phyloP scores from a whole-genome alignment of 1,284 basidiomycete genomes.

The Fistulina hepatica region DNA sequence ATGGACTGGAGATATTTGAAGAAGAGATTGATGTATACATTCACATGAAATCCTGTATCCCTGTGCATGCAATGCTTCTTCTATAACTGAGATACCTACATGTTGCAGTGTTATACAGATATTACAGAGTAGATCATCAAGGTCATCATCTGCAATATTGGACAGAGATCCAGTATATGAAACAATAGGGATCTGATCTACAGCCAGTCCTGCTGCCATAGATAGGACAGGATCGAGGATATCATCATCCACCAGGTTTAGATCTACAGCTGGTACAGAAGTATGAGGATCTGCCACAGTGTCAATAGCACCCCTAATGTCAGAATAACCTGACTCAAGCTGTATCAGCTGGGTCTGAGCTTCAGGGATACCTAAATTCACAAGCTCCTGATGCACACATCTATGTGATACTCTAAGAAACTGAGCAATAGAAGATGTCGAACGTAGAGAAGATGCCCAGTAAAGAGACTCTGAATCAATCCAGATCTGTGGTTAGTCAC shows the following conservation, averaged over 20 bases:
- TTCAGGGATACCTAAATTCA: slow-evolving; percentile 15
- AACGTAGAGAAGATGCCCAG: slow-evolving; percentile 15
- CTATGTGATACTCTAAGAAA: slow-evolving; percentile 15
- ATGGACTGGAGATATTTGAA: slow-evolving; percentile 12
- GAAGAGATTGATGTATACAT: slow-evolving; percentile 13
- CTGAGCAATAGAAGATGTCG: slow-evolving; percentile 12
- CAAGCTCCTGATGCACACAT: slow-evolving; percentile 12
- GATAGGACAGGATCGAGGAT: slow-evolving; percentile 6
- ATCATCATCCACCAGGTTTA: slow-evolving; percentile 3
- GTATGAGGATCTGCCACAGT: too few species aligned
- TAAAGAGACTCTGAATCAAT: slow-evolving; percentile 18
- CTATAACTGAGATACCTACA: slow-evolving; percentile 15
- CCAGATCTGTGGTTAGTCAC: slow-evolving; percentile 15
- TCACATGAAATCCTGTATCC: slow-evolving; percentile 13
- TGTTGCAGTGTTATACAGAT: slow-evolving; percentile 12
- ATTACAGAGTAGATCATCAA: slow-evolving; percentile 13
- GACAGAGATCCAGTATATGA: slow-evolving; percentile 8
- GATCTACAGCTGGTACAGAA: too few species aligned
- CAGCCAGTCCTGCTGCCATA: slow-evolving; percentile 1
- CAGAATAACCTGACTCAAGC: neutral
- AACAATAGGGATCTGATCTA: neutral
- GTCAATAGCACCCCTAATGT: too few species aligned
- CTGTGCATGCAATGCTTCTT: slow-evolving; percentile 11
- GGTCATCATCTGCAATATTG: slow-evolving; percentile 11
- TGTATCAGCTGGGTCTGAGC: slow-evolving; percentile 4